Base-by-base conservation (phyloP, 352 stramenopile species). In the Achlya hypogyna region DNA sequence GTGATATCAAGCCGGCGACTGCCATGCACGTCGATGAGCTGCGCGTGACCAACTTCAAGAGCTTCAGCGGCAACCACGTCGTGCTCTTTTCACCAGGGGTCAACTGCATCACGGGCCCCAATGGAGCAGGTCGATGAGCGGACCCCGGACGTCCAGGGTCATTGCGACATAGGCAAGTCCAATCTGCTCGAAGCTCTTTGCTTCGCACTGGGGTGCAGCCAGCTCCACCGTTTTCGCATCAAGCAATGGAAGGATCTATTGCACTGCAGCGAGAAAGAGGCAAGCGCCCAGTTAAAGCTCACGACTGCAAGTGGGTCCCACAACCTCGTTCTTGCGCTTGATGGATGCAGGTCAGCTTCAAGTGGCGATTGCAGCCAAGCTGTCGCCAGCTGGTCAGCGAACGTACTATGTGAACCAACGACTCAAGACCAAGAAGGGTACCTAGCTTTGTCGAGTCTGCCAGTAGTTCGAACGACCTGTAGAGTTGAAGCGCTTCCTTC, bases 131-230 rank as follows among this genome's bases (percentile, higher is more conserved):
- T 12, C 22, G 23, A 28, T n/a, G 35, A 1, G 32, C 47, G 20
- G 4, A 53, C 23, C 22, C 4, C 0, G 2, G 43, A 8, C 53
- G 20, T 20, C 63, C 25, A 53, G 45, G 49, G 43, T 31, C 31
- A 53, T 16, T 2, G 23, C 14, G n/a, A 43, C 20, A 8, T 34
- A 78, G 73, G 75, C 12, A 82, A 78, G 66, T 82, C 73, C 28
- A 82, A 79, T 47, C 77, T 78, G 52, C 65, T 79, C 51, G 72
- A 82, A 47, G 75, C 75, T 42, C 78, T 82, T 35, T 80, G 74
- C 59, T 82, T 82, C 62, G 75, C 70, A 5, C 72, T 82, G 47
- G 75, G 74, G 1, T 72, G 79, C 53, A 74, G 70, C 34, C 72
- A 65, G 43, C 71, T 62, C 25, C 45, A 62, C 9, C 63, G 67